Conservation (phyloP, 306 rosid species). For the Parietaria judaica region DNA sequence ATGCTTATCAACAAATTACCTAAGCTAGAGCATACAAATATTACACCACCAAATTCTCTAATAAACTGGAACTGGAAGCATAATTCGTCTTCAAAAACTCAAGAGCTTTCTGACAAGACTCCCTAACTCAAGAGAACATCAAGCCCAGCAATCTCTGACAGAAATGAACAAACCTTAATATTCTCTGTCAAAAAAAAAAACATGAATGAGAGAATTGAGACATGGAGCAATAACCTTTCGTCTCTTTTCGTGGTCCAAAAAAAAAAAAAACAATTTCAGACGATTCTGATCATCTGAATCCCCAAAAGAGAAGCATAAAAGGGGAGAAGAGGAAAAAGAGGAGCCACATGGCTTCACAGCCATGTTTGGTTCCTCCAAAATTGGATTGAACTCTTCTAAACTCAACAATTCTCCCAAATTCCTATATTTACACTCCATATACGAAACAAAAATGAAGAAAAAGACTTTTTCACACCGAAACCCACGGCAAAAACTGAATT, state of each 20-base stretch:
- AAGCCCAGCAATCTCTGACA: too few relatives aligned
- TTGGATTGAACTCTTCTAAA: conserved; percentile 45
- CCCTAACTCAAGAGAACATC: not conserved
- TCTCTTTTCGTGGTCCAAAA: too few relatives aligned
- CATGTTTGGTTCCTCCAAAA: conserved; percentile 33
- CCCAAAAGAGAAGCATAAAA: conserved; percentile 14
- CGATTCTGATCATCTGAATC: conserved; percentile 10
- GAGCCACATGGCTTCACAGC: conserved; percentile 33
- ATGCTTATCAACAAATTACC: too few relatives aligned
- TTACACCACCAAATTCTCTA: not conserved
- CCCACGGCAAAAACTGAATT: conserved; percentile 37
- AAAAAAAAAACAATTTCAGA: not conserved
- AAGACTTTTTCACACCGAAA: conserved; percentile 40
- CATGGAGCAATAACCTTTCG: too few relatives aligned
- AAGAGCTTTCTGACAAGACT: not conserved
- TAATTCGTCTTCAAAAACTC: too few relatives aligned
- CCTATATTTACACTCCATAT: conserved; percentile 5
- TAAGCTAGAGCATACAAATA: too few relatives aligned
- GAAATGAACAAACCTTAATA: too few relatives aligned
- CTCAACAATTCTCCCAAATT: conserved; percentile 24
- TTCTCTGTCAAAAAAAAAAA: too few relatives aligned
- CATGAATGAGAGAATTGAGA: too few relatives aligned
- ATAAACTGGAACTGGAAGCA: not conserved
- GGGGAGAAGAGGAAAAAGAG: conserved; percentile 18
- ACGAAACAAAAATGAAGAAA: not conserved